Evolutionary conservation across 192 early-diverging fungal species (phyloP), one percentile per base, ranked within the genome.

Genomic region (Entomortierella lignicola): DNA sequence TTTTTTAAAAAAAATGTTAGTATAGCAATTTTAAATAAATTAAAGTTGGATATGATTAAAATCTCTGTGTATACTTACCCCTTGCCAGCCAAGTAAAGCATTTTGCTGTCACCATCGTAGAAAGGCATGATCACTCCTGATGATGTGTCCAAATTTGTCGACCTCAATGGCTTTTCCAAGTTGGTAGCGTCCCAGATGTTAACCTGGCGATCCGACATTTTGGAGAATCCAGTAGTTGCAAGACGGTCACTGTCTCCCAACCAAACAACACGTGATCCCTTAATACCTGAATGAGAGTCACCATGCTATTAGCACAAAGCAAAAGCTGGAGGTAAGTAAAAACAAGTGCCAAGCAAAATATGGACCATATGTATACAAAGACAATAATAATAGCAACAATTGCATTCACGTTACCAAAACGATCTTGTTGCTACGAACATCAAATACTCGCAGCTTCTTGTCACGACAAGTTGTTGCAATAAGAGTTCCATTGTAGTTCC

Each of bases 41-140:
- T 42, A 42, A 10, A 42, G n/a, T n/a, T n/a, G n/a, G n/a, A n/a
- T n/a, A n/a, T n/a, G 34, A 37, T 37, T 10, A 37, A 10, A 7
- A 10, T 37, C 10, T 4, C 34, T 37, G 34, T 37, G 4, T 37
- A 37, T 37, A 18, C 69, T 72, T 81, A 82, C 73, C 88, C 96
- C 82, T 99, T 99, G 58, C 98, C 98, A 17, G 94, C 97, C 66
- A 99, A 80, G 77, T 92, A 99, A 26, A 99, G 87, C 87, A 99
- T 92, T 62, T 86, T 91, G 21, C 92, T 96, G 81, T 97, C 93
- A 25, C 71, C 65, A 82, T 99, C 98, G 82, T 93, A 99, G 89
- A 94, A 93, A 27, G 98, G 98, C 91, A 99, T 99, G 29, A 99
- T 82, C 69, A 98, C 89, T 55, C 97, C 98, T 8, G 96, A 93